These are phyloP conservation scores for Carex cristatella DNA, from an alignment of 176 grass and related monocot genomes.

Conservation along the genomic window DNA sequence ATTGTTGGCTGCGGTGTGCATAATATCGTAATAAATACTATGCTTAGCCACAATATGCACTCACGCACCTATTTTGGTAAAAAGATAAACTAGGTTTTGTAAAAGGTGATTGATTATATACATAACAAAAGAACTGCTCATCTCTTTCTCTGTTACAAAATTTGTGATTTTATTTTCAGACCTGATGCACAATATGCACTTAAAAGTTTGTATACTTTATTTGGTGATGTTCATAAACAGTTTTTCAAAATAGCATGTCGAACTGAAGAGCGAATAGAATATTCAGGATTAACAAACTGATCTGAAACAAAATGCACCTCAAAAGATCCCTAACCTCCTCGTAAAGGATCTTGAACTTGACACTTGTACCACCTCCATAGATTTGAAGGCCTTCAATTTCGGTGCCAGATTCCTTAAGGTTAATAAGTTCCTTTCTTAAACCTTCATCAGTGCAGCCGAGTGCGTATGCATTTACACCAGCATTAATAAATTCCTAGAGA, in stretches of 20 bases:
- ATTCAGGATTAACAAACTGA: background rate
- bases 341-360: slow-evolving; percentile 62
- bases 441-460: slow-evolving; percentile 93
- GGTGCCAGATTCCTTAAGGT: slow-evolving; percentile 64
- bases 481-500: slow-evolving; percentile 73
- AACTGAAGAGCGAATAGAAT: background rate
- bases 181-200: background rate
- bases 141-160: background rate
- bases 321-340: slow-evolving; percentile 49
- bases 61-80: slow-evolving; percentile 38
- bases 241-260: background rate
- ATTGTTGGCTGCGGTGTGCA: slow-evolving; percentile 90
- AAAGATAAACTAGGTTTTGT: background rate
- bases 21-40: slow-evolving; percentile 91
- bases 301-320: background rate
- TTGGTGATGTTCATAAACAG: background rate
- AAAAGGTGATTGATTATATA: background rate
- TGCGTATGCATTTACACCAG: slow-evolving; percentile 83
- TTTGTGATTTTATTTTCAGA: background rate
- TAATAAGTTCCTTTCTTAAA: slow-evolving; percentile 76
- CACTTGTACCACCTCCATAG: slow-evolving; percentile 46
- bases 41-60: slow-evolving; percentile 93
- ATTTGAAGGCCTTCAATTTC: slow-evolving; percentile 66
- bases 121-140: background rate
- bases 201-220: background rate